Evolutionary conservation across 768 basidiomycete species (phyloP), one percentile per base, ranked within the genome.

Genomic region (Pulveroboletus ravenelii): DNA sequence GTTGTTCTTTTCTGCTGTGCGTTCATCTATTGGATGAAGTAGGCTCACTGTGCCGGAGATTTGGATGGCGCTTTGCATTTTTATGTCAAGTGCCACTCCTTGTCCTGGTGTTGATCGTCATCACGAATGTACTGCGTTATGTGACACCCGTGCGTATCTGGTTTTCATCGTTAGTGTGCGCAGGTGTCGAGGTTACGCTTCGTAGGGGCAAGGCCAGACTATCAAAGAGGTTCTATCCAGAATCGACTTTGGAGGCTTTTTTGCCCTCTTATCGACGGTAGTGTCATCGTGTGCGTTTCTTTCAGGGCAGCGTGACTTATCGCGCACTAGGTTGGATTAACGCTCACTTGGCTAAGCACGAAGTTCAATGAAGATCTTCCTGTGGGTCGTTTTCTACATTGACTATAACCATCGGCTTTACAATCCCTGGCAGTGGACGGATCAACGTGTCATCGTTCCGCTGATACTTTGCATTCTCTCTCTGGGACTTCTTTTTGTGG

Each of bases 21-120:
- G 5, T 47, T 10, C 15, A 12, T 30, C 18, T 4, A 6, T 32
- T 45, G 8, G 6, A 29, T 14, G 3, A 15, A 29, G 8, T 8
- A 25, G 23, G 37, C 38, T 52, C 8, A 48, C 8, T 3, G 14
- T 37, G 8, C 3, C 15, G 35, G 3, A 58, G 59, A 8, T 54
- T 61, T 42, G 59, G 59, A 15, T 61, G 59, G 59, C 57, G 57
- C n/a, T 7, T 34, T 13, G 47, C 56, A 6, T 58, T 58, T 39
- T 39, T 54, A 14, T 48, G 43, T 25, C 57, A 58, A 23, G 37
- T 54, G 6, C 56, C 52, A 0, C 38, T 48, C 3, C 47, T 58
- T 43, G 9, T 51, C 2, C 3, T 51, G 25, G 43, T 52, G 15
- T 23, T 48, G 39, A 32, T 58, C 8, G 13, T 41, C 40, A 7